A percentile compares a stretch with the other conserved stretches of the same genome.
These are phyloP conservation scores for Metschnikowia cerradonensis DNA, from an alignment of 805 yeast species.

Conservation along the genomic window DNA sequence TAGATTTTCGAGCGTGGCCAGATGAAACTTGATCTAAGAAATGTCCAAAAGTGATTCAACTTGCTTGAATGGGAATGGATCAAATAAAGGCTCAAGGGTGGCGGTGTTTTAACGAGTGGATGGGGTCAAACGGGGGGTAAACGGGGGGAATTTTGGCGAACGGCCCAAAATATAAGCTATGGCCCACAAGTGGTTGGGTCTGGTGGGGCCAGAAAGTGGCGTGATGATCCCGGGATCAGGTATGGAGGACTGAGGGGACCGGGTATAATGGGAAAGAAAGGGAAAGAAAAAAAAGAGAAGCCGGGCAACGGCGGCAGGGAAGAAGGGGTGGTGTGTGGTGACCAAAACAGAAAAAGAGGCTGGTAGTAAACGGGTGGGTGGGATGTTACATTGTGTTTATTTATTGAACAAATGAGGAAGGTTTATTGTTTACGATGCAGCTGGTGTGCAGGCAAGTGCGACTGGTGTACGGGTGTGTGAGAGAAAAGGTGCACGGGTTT, in stretches of 20 bases:
- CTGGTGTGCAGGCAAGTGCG: neutral
- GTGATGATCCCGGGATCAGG: neutral
- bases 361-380: neutral
- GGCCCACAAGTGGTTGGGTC: neutral
- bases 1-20: neutral
- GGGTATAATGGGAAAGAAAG: neutral
- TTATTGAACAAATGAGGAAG: slow-evolving; percentile 1
- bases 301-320: neutral
- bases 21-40: neutral
- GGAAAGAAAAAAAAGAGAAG: neutral
- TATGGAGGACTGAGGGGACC: neutral
- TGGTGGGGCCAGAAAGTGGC: neutral
- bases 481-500: neutral
- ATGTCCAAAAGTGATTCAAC: neutral
- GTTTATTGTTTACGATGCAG: neutral
- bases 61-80: neutral
- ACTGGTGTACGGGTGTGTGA: neutral
- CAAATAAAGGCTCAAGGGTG: neutral
- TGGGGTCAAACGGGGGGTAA: neutral
- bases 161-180: neutral
- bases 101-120: neutral
- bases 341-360: neutral
- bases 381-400: slow-evolving; percentile 2
- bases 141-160: neutral
- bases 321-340: neutral